These are phyloP conservation scores for Cryptococcus sp. DNA, from an alignment of 1,284 basidiomycete genomes.

Conservation along the genomic window DNA sequence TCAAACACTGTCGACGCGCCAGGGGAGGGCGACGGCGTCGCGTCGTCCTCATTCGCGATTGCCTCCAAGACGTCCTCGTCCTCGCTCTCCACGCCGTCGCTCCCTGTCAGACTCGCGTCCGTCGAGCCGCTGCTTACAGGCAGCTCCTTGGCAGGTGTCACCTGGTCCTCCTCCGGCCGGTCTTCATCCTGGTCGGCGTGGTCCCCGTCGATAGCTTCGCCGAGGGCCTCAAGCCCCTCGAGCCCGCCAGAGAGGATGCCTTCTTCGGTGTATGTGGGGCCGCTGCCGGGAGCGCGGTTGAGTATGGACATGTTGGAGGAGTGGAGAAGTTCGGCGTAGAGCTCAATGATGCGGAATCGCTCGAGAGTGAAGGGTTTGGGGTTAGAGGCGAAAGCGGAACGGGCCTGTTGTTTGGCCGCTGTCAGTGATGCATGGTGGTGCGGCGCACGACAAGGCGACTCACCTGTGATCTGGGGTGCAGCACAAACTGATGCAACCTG, in stretches of 20 bases:
- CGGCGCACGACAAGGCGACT: constrained; percentile 40
- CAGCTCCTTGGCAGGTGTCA: constrained; percentile 61
- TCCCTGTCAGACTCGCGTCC: constrained; percentile 53
- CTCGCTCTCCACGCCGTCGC: constrained; percentile 67
- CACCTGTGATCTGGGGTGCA: constrained; percentile 70
- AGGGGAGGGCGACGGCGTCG: constrained; percentile 25
- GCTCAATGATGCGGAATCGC: constrained; percentile 93
- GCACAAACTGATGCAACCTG: constrained; percentile 69
- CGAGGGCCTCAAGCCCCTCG: constrained; percentile 72
- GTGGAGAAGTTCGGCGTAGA: constrained; percentile 94
- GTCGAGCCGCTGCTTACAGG: constrained; percentile 58
- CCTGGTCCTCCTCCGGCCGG: constrained; percentile 55
- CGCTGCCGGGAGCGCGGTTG: constrained; percentile 69
- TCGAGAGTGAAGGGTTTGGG: constrained; percentile 83
- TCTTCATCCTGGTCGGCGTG: constrained; percentile 52
- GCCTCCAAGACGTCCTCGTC: constrained; percentile 70
- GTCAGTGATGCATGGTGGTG: constrained; percentile 1
- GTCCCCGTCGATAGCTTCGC: constrained; percentile 65
- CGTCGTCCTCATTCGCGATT: constrained; percentile 47
- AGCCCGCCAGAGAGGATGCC: constrained; percentile 79
- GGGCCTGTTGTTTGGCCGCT: constrained; percentile 56
- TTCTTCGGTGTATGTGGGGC: constrained; percentile 70
- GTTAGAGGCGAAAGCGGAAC: constrained; percentile 68
- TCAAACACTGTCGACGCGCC: constrained; percentile 12
- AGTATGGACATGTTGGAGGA: constrained; percentile 97